phyloP scores from a whole-genome alignment of 208 protist species.

The Tritrichomonas musculus region DNA sequence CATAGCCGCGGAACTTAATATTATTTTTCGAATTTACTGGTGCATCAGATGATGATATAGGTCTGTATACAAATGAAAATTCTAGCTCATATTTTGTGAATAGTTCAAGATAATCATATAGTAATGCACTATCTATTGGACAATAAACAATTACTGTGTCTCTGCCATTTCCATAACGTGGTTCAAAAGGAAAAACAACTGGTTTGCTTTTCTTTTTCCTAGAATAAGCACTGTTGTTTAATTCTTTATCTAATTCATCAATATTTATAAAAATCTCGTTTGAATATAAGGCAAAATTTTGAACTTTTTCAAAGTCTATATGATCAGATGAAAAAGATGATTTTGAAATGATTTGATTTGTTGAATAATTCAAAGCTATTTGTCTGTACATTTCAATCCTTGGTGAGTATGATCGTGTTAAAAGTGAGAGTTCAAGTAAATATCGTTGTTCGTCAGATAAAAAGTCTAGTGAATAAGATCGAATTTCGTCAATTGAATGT shows the following conservation, averaged over 20 bases:
- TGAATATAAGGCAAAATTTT: not conserved
- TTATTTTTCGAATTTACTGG: too few relatives aligned
- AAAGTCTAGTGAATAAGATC: not conserved
- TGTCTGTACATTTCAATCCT: not conserved
- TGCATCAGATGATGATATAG: not conserved
- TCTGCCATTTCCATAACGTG: not conserved
- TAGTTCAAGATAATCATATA: not conserved
- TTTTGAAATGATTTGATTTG: too few relatives aligned
- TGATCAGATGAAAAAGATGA: too few relatives aligned
- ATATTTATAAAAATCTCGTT: not conserved
- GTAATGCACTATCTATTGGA: not conserved
- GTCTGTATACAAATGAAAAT: not conserved
- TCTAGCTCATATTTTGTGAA: not conserved
- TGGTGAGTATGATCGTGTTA: not conserved
- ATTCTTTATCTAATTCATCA: not conserved
- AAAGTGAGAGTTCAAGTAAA: not conserved
- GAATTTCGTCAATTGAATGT: not conserved
- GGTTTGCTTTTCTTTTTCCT: constrained; percentile 11
- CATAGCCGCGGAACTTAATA: constrained; percentile 3
- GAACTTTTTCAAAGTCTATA: not conserved
- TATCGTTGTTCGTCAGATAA: not conserved
- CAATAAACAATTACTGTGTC: not conserved
- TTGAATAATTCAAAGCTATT: not conserved
- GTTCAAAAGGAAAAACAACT: not conserved
- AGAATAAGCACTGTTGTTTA: not conserved